Conservation (phyloP, 2,329 filamentous ascomycete genomes). For the Pseudocercospora pini-densiflorae region DNA sequence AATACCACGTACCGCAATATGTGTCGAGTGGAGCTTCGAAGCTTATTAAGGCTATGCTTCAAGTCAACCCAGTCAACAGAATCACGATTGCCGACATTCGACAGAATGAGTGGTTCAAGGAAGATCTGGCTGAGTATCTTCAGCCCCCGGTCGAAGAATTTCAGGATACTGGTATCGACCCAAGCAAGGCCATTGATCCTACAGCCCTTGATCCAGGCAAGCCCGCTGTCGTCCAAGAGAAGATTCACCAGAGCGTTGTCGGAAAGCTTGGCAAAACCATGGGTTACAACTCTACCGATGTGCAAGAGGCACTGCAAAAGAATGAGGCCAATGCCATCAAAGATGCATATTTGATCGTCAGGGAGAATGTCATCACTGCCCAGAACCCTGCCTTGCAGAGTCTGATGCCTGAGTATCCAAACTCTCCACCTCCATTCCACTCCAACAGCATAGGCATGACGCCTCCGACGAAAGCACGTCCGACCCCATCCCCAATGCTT, state of each 20-base stretch:
- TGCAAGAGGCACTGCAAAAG: constrained; percentile 89
- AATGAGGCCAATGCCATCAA: constrained; percentile 98
- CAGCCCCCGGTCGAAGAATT: constrained; percentile 89
- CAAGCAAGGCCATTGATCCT: constrained; percentile 86
- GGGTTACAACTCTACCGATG: constrained; percentile 94
- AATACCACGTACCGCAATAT: constrained; percentile 90
- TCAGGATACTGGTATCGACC: constrained; percentile 89
- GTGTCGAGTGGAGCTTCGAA: constrained; percentile 81
- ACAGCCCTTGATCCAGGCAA: constrained; percentile 80
- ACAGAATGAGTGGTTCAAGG: constrained; percentile 90
- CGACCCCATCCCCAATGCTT: constrained; percentile 32
- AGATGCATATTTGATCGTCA: constrained; percentile 96
- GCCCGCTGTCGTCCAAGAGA: constrained; percentile 78
- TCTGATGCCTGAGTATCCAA: constrained; percentile 56
- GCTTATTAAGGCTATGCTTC: constrained; percentile 90
- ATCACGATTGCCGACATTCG: constrained; percentile 94
- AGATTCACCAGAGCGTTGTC: constrained; percentile 88
- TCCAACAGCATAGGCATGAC: constrained; percentile 15
- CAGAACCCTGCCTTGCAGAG: constrained; percentile 66
- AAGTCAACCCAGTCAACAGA: constrained; percentile 91
- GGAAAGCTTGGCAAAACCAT: constrained; percentile 97
- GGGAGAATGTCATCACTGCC: constrained; percentile 97
- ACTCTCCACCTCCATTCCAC: constrained; percentile 30
- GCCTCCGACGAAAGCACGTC: constrained; percentile 39
- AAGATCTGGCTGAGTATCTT: constrained; percentile 84